Percentiles rank a stretch among this genome's conserved stretches.
phyloP scores from a whole-genome alignment of 2,329 filamentous ascomycete genomes.

The Fonsecaea pugnacius region DNA sequence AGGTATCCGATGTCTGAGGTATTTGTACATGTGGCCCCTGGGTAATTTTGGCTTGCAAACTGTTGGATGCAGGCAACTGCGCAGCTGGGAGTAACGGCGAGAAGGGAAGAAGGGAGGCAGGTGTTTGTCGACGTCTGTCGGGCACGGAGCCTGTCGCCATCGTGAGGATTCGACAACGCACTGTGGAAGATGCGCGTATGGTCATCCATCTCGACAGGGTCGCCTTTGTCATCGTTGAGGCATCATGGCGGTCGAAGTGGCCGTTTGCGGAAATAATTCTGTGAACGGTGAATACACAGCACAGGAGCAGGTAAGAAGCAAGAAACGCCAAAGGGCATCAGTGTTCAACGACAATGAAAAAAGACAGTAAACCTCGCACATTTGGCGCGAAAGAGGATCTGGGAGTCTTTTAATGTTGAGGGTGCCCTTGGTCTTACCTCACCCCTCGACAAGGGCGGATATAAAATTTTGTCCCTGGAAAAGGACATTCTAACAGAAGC shows the following conservation, averaged over 20 bases:
- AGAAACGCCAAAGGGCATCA: neutral
- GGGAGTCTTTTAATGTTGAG: constrained; percentile 10
- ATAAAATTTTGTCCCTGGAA: constrained; percentile 22
- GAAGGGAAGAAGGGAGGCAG: constrained; percentile 33
- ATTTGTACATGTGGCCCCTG: constrained; percentile 53
- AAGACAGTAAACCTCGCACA: constrained; percentile 14
- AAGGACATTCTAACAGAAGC: constrained; percentile 10
- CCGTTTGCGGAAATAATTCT: constrained; percentile 31
- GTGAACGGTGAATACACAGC: constrained; percentile 19
- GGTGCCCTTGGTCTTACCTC: constrained; percentile 25
- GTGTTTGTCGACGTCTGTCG: constrained; percentile 29
- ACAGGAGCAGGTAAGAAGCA: constrained; percentile 12
- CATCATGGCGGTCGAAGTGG: constrained; percentile 21
- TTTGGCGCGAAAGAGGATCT: constrained; percentile 18
- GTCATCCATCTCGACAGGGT: constrained; percentile 26
- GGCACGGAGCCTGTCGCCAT: constrained; percentile 18
- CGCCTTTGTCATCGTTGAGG: constrained; percentile 32
- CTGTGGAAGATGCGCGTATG: constrained; percentile 22
- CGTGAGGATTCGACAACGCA: constrained; percentile 18
- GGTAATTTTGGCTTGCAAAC: constrained; percentile 67
- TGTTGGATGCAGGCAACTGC: constrained; percentile 64
- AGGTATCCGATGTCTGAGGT: constrained; percentile 64
- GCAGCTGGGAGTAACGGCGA: constrained; percentile 51
- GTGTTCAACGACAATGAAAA: neutral
- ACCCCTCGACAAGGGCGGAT: constrained; percentile 25